These are phyloP conservation scores for Rhodamnia argentea DNA, from an alignment of 345 rosid species.

Conservation along the genomic window DNA sequence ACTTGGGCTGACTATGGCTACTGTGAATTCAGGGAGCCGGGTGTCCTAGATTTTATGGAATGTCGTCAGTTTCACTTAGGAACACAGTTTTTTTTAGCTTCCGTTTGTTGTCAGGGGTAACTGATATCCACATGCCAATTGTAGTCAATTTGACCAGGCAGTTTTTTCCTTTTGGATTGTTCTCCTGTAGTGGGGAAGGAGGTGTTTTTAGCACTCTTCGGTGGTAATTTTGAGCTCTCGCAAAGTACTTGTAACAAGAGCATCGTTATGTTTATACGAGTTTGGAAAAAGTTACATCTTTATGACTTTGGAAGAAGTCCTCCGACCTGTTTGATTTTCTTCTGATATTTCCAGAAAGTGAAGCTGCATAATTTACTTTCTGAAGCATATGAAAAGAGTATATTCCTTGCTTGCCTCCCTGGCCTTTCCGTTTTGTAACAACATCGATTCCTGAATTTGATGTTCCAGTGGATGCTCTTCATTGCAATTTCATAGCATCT, in stretches of 20 bases:
- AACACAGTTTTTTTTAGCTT: neutral
- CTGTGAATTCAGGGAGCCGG: neutral
- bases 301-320: neutral
- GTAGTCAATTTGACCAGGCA: neutral
- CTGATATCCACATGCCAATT: neutral
- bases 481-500: neutral
- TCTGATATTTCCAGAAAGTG: neutral
- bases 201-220: neutral
- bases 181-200: neutral
- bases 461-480: neutral
- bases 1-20: neutral
- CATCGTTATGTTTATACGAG: neutral
- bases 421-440: neutral
- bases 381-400: neutral
- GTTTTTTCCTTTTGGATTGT: neutral
- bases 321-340: neutral
- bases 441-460: neutral
- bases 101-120: neutral
- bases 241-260: neutral
- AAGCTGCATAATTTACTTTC: neutral
- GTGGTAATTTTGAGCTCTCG: neutral
- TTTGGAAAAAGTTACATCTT: neutral
- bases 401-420: neutral
- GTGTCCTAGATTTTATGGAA: neutral
- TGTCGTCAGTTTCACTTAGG: neutral